Evolutionary conservation across 2,329 filamentous ascomycete genomes (phyloP).

Genomic region (Apiospora sp.): DNA sequence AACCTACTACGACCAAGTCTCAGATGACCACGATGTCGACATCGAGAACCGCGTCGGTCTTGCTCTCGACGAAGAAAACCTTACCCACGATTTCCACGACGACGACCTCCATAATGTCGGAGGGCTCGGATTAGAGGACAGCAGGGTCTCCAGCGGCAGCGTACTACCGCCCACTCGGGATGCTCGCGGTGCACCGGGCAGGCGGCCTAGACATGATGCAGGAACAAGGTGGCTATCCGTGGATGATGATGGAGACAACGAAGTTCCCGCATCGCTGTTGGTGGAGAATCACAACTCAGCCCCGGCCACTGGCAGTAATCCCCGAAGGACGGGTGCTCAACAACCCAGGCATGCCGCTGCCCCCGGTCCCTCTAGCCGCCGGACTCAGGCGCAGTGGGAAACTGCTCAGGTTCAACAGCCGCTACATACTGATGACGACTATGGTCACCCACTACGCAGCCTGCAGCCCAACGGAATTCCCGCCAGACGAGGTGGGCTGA

Average conservation of each 20-base stretch:
- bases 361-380: constrained; percentile 53
- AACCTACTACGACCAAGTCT: constrained; percentile 60
- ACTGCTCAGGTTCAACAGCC: constrained; percentile 59
- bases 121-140: constrained; percentile 54
- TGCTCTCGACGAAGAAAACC: constrained; percentile 61
- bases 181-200: constrained; percentile 28
- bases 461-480: constrained; percentile 30
- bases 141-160: constrained; percentile 53
- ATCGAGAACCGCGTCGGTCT: constrained; percentile 51
- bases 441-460: constrained; percentile 31
- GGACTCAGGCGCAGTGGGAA: constrained; percentile 62
- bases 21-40: constrained; percentile 51
- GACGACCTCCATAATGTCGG: constrained; percentile 56
- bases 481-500: constrained; percentile 36
- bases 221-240: constrained; percentile 40
- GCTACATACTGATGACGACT: constrained; percentile 52
- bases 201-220: constrained; percentile 30
- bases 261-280: constrained; percentile 69
- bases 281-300: constrained; percentile 55
- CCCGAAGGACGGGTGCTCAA: constrained; percentile 32
- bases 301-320: constrained; percentile 35
- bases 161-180: constrained; percentile 34
- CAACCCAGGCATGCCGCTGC: constrained; percentile 40
- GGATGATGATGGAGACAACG: constrained; percentile 56
- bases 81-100: constrained; percentile 59